Evolutionary conservation across 2,329 filamentous ascomycete genomes (phyloP).

Genomic region (Colletotrichum horii): DNA sequence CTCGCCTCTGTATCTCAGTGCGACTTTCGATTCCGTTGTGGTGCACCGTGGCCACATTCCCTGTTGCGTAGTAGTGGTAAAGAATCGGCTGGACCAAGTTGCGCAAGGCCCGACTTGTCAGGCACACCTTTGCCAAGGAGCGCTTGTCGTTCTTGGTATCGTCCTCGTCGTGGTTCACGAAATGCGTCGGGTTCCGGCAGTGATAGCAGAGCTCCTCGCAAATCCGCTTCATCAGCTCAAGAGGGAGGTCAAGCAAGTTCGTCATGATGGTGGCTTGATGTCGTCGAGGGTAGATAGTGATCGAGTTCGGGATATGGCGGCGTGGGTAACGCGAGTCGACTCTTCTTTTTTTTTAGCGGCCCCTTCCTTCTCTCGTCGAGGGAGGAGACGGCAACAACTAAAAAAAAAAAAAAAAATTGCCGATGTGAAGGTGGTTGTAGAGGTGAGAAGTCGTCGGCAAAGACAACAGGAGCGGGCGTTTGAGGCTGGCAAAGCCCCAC

Average conservation of each 20-base stretch:
- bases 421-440: no score
- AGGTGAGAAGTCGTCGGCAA: no score
- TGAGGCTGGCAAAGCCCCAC: no score
- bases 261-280: not conserved
- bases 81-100: not conserved
- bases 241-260: not conserved
- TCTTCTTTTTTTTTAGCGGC: no score
- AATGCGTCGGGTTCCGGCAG: not conserved
- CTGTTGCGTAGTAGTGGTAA: not conserved
- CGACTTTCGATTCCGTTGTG: not conserved
- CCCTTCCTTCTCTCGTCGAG: no score
- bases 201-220: not conserved
- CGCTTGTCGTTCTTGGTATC: not conserved
- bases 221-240: not conserved
- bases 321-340: no score
- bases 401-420: no score
- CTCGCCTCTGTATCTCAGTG: no score
- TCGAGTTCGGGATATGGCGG: no score
- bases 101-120: not conserved
- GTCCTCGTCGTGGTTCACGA: not conserved
- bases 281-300: no score
- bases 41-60: not conserved
- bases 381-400: no score
- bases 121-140: not conserved
- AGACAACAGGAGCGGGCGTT: no score